A percentile compares a stretch with the other conserved stretches of the same genome.
phyloP scores from a whole-genome alignment of 1,284 basidiomycete genomes.

The Austropuccinia psidii region DNA sequence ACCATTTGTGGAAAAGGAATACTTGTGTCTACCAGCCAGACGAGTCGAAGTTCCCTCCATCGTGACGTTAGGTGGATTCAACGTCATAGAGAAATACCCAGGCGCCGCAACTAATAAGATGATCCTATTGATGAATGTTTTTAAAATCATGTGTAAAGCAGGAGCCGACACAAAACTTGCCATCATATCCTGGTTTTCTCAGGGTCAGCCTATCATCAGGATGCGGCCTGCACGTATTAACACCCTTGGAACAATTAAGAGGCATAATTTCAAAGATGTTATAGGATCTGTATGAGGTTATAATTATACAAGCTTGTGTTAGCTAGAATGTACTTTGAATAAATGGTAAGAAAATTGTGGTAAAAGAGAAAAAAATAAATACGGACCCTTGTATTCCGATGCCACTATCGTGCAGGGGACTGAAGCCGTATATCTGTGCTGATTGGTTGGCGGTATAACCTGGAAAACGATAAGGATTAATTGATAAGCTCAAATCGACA shows the following conservation, averaged over 20 bases:
- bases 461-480: background rate
- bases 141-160: background rate
- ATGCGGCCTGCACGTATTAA: background rate
- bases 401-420: constrained; percentile 55
- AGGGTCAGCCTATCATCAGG: background rate
- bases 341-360: too few species aligned
- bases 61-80: constrained; percentile 42
- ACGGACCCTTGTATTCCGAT: too few species aligned
- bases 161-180: background rate
- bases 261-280: background rate
- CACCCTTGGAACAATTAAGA: background rate
- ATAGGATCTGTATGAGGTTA: background rate
- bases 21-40: constrained; percentile 42
- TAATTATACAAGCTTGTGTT: too few species aligned
- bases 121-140: background rate
- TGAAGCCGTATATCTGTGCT: constrained; percentile 47
- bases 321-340: too few species aligned
- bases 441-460: background rate
- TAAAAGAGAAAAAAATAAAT: too few species aligned
- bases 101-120: constrained; percentile 38
- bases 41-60: constrained; percentile 43
- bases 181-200: background rate
- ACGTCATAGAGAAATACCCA: constrained; percentile 43
- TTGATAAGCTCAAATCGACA: background rate
- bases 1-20: constrained; percentile 39